Evolutionary conservation across 257 asterid species (phyloP).

Genomic region (Leonotis leonurus): DNA sequence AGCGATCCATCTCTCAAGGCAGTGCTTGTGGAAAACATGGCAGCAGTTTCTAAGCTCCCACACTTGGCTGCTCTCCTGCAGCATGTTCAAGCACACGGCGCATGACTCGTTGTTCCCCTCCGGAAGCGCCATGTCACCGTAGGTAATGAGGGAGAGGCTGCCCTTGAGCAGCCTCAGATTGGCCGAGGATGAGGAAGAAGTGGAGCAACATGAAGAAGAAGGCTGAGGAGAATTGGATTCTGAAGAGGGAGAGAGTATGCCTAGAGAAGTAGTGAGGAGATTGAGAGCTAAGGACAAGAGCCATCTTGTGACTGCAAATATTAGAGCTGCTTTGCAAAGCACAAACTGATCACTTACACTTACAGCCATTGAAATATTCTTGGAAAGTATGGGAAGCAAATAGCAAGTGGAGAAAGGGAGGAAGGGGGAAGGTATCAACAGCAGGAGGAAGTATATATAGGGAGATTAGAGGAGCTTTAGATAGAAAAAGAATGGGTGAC

Average conservation of each 20-base stretch:
- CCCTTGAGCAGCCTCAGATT: conserved; percentile 28
- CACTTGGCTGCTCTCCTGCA: conserved; percentile 45
- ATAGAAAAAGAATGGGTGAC: conserved; percentile 27
- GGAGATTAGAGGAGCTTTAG: conserved; percentile 12
- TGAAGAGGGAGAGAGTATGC: conserved; percentile 13
- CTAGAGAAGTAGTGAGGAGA: conserved; percentile 24
- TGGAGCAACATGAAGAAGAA: conserved; percentile 4
- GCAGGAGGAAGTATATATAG: conserved; percentile 23
- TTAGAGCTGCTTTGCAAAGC: conserved; percentile 47
- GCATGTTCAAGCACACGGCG: conserved; percentile 49
- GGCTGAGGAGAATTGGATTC: neutral
- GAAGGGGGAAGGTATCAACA: conserved; percentile 32
- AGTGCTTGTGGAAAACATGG: conserved; percentile 65
- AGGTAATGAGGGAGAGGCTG: conserved; percentile 35
- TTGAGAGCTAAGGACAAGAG: conserved; percentile 35
- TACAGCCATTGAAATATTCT: conserved; percentile 30
- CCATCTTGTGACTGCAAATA: conserved; percentile 50
- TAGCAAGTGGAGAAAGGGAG: conserved; percentile 17
- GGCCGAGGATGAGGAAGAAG: conserved; percentile 16
- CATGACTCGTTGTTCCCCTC: conserved; percentile 36
- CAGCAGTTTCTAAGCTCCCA: conserved; percentile 64
- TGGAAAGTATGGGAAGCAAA: neutral
- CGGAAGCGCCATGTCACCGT: conserved; percentile 31
- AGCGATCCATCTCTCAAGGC: conserved; percentile 57
- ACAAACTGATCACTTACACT: conserved; percentile 44